These are phyloP conservation scores for Tylopilus sp. DNA, from an alignment of 768 basidiomycete species.

Conservation along the genomic window DNA sequence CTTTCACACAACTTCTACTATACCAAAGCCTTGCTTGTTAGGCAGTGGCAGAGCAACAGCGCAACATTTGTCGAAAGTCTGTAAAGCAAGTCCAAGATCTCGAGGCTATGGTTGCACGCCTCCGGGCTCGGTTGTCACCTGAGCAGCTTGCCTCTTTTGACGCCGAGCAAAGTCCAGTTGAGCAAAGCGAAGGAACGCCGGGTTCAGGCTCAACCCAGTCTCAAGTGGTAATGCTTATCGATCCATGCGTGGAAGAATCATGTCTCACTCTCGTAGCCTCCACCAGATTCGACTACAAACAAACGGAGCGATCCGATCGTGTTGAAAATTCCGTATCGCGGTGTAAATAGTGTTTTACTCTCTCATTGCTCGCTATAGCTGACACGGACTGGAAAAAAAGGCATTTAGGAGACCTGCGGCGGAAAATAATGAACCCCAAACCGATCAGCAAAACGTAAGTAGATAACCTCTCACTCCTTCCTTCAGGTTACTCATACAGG, in stretches of 20 bases:
- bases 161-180: not conserved
- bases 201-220: not conserved
- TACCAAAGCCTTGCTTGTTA: constrained; percentile 3
- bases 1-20: not conserved
- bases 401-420: constrained; percentile 2
- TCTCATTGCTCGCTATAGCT: not conserved
- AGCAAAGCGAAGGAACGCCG: too few relatives aligned
- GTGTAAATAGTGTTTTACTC: constrained; percentile 6
- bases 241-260: not conserved
- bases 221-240: constrained; percentile 9
- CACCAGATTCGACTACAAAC: constrained; percentile 1
- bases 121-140: constrained; percentile 15
- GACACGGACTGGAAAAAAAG: constrained; percentile 9
- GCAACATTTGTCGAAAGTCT: constrained; percentile 9
- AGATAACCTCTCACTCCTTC: not conserved
- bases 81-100: constrained; percentile 15
- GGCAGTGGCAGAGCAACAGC: constrained; percentile 14
- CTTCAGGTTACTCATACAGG: not conserved
- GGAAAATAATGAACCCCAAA: constrained; percentile 1
- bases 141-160: constrained; percentile 21
- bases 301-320: constrained; percentile 22
- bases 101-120: constrained; percentile 13
- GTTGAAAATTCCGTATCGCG: constrained; percentile 22
- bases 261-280: constrained; percentile 14
- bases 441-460: constrained; percentile 14